Evolutionary conservation across 192 early-diverging fungal species (phyloP).

Genomic region (Gaertneriomyces sp.): DNA sequence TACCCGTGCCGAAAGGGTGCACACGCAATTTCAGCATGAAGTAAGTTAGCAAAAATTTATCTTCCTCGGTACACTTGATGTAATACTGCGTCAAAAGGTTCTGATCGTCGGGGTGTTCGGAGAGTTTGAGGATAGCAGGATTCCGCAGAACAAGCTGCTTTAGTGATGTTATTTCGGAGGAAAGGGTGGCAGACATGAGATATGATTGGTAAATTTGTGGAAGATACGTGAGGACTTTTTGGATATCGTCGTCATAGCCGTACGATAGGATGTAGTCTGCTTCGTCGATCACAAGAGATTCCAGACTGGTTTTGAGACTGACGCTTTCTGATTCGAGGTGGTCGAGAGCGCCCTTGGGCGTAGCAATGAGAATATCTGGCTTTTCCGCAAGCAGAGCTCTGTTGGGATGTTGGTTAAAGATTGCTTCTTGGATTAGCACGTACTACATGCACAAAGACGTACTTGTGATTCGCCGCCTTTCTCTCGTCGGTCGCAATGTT

Average conservation of each 20-base stretch:
- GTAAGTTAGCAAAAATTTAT: constrained; percentile 85
- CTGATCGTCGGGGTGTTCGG: constrained; percentile 52
- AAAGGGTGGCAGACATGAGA: constrained; percentile 92
- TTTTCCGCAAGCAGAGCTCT: constrained; percentile 76
- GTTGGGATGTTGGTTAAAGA: neutral
- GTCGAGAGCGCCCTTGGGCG: constrained; percentile 75
- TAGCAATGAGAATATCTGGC: constrained; percentile 86
- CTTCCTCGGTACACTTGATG: constrained; percentile 67
- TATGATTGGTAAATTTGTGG: constrained; percentile 89
- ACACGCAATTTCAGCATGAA: constrained; percentile 85
- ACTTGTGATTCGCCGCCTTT: constrained; percentile 27
- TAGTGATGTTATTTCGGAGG: constrained; percentile 73
- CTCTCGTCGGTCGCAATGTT: constrained; percentile 59
- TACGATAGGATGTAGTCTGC: constrained; percentile 92
- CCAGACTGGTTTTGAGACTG: constrained; percentile 53
- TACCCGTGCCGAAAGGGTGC: constrained; percentile 76
- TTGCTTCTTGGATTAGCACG: neutral
- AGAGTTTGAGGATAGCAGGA: constrained; percentile 82
- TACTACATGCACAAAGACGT: neutral
- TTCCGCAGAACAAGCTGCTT: constrained; percentile 81
- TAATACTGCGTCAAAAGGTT: constrained; percentile 74
- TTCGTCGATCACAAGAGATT: constrained; percentile 93
- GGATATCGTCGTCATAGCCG: constrained; percentile 88
- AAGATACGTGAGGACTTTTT: constrained; percentile 65
- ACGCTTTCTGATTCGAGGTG: constrained; percentile 60